These are phyloP conservation scores for Entamoeba nuttalli DNA, from an alignment of 208 protist genomes.

Conservation along the genomic window DNA sequence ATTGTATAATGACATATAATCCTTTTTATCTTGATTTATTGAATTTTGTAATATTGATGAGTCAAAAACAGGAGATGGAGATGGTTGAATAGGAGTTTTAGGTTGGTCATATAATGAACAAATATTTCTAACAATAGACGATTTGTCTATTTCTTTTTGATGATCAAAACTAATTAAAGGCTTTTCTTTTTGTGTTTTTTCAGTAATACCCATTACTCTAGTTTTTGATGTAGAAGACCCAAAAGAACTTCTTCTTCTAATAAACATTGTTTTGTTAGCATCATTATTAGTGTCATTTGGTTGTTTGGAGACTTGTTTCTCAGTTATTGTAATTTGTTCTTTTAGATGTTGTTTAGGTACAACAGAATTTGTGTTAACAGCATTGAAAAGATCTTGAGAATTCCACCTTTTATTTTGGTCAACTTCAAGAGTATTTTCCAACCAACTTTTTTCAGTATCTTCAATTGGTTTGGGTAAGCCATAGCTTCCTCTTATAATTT, in stretches of 20 bases:
- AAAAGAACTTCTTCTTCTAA: no score
- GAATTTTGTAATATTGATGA: no score
- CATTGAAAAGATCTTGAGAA: background rate
- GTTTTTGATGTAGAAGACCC: no score
- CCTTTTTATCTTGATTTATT: no score
- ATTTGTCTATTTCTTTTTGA: background rate
- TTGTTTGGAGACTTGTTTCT: no score
- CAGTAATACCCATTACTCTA: no score
- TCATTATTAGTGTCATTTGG: no score
- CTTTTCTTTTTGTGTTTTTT: no score
- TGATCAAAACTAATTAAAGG: background rate
- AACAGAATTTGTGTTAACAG: background rate
- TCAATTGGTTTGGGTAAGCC: background rate
- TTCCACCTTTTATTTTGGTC: background rate
- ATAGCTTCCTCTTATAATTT: background rate
- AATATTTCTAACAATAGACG: background rate
- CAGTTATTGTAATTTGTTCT: no score
- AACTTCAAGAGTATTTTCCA: background rate
- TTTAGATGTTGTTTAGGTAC: background rate
- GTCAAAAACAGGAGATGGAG: background rate
- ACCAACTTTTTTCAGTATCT: background rate
- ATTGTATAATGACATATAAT: no score
- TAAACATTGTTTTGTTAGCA: no score
- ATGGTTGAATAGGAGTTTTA: background rate
- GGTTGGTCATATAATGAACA: background rate